Evolutionary conservation across 1,284 basidiomycete genomes (phyloP).

Genomic region (Pseudozyma flocculosa): DNA sequence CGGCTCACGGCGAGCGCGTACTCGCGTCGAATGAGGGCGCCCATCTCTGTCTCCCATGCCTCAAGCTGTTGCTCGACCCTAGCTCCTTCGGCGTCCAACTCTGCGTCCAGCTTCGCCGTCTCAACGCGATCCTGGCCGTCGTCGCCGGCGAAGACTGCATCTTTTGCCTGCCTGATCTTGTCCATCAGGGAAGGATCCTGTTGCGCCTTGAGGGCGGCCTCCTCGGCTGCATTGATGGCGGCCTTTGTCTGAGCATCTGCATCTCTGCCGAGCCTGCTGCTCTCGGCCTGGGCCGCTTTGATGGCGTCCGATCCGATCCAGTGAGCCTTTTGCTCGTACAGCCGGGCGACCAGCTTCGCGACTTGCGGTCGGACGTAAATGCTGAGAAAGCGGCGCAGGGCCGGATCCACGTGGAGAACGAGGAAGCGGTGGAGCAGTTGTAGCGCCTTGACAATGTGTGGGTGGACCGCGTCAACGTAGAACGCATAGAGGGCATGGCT

Average conservation of each 20-base stretch:
- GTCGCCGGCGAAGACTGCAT: slow-evolving; percentile 22
- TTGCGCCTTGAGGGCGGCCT: slow-evolving; percentile 35
- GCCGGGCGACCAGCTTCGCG: slow-evolving; percentile 37
- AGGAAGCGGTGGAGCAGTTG: slow-evolving; percentile 39
- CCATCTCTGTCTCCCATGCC: slow-evolving; percentile 43
- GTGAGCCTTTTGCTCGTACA: slow-evolving; percentile 44
- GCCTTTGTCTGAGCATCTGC: slow-evolving; percentile 26
- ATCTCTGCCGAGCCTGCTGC: slow-evolving; percentile 19
- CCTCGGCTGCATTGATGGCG: slow-evolving; percentile 32
- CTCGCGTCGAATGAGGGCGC: slow-evolving; percentile 41
- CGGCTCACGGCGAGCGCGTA: slow-evolving; percentile 41
- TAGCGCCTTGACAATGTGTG: slow-evolving; percentile 29
- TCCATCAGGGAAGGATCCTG: slow-evolving; percentile 37
- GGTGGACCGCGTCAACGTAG: slow-evolving; percentile 51
- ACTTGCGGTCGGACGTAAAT: slow-evolving; percentile 46
- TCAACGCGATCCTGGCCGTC: slow-evolving; percentile 29
- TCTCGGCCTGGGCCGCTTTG: slow-evolving; percentile 27
- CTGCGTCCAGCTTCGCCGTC: slow-evolving; percentile 40
- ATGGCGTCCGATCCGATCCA: slow-evolving; percentile 35
- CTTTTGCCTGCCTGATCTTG: slow-evolving; percentile 38
- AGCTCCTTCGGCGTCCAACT: slow-evolving; percentile 43
- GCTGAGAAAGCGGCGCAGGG: slow-evolving; percentile 36
- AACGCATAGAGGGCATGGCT: slow-evolving; percentile 31
- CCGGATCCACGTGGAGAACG: slow-evolving; percentile 43
- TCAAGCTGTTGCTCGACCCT: slow-evolving; percentile 42